These are phyloP conservation scores for Boletus rubroflammeus DNA, from an alignment of 768 basidiomycete genomes.

Conservation along the genomic window DNA sequence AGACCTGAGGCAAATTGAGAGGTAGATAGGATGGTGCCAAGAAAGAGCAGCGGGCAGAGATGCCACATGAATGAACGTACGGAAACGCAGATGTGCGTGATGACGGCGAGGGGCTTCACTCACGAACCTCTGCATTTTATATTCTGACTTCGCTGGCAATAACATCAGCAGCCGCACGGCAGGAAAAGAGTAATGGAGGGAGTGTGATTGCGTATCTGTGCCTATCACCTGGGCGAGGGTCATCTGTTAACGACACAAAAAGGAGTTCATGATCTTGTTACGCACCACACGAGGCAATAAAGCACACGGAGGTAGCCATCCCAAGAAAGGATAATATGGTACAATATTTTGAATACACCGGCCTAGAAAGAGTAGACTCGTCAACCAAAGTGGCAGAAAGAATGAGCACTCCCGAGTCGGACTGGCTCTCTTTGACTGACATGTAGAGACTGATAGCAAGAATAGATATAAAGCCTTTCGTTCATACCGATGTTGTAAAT, in stretches of 20 bases:
- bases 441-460: too few relatives aligned
- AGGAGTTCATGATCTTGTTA: background rate
- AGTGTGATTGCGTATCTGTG: background rate
- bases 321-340: background rate
- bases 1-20: constrained; percentile 22
- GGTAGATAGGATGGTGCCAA: constrained; percentile 1
- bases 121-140: background rate
- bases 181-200: background rate
- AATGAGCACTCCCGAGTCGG: background rate
- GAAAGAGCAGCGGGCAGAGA: background rate
- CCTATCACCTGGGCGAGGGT: background rate
- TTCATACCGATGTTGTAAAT: background rate
- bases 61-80: constrained; percentile 1
- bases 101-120: background rate
- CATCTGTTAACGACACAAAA: background rate
- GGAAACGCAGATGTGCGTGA: background rate
- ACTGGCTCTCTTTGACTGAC: background rate
- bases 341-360: background rate
- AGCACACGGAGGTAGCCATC: background rate
- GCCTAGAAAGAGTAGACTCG: background rate
- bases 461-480: background rate
- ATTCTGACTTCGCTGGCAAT: background rate
- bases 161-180: background rate
- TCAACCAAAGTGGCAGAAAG: background rate
- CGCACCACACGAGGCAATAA: background rate